Base-by-base conservation (phyloP, 306 rosid species). In the Pyrus pyrifolia region DNA sequence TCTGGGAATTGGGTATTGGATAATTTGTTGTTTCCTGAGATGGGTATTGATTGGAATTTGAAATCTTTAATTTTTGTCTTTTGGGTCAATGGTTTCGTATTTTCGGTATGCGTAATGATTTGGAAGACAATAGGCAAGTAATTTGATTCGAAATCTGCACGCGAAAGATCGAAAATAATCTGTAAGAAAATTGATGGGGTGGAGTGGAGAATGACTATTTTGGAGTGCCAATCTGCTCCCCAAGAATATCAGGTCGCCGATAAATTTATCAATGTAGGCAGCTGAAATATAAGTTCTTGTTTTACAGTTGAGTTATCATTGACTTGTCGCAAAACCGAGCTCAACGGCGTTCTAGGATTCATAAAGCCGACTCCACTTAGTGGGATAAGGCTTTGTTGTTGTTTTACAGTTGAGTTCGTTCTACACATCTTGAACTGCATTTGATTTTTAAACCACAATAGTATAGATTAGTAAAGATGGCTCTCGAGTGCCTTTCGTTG, bases 11-110 rank as follows among this genome's bases (percentile, higher is more conserved):
- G 57, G 53, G 52, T 60, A 15, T 27, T 21, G 15, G 63, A 53
- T 67, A 25, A 59, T 60, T 44, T 60, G 15, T 25, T 71, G 18
- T 59, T 72, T 67, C 2, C 22, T 23, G 29, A 38, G 59, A 44
- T 72, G 72, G 85, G 79, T 46, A 67, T 72, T 77, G 85, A 72
- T 72, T 72, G 27, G 40, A 60, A 66, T 45, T 35, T 68, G 35
- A 49, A 72, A 57, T 45, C 78, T 68, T 25, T 35, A n/a, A 52
- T 59, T 46, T 67, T 77, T 21, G 61, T 6, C 55, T 8, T 53
- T 17, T 71, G 33, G 33, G 11, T 30, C 1, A 11, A 18, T 3
- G 76, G n/a, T 27, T 78, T 30, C 5, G 49, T 18, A 42, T 52
- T 8, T 70, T 5, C 8, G 27, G 6, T 46, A 17, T 60, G 58